Base-by-base conservation (phyloP, 352 stramenopile species). In the Phytophthora cryptogea region DNA sequence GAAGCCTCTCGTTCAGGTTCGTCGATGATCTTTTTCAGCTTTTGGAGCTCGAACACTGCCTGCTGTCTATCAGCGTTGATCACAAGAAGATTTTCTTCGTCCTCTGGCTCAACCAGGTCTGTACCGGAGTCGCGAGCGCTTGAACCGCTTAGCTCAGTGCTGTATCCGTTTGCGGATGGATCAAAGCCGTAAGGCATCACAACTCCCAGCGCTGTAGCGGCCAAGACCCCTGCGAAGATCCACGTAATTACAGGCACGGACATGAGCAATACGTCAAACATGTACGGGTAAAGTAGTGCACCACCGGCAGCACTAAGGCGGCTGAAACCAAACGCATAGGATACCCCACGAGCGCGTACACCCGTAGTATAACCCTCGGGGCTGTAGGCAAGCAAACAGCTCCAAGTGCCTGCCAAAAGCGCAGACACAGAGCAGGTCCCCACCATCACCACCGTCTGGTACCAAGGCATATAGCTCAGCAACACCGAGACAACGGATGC, bases 211-310 rank as follows among this genome's bases (percentile, higher is more conserved):
- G 65, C 66, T 5, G 54, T 56, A 17, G 45, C 40, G 17, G 39
- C 51, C 36, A 74, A 42, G 10, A 60, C 14, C 16, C 55, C 61
- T 4, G 61, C 66, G 39, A 74, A 74, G 10, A 68, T 44, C 66
- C 66, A 74, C n/a, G 55, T 62, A 30, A 74, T 62, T 17, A 35
- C 36, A 28, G 40, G 43, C 42, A 71, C 57, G 10, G 66, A 74
- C 66, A 71, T 52, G 8, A 68, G 28, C 66, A 61, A 71, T 46
- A 71, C 61, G 27, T 71, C 62, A 30, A 68, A 74, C 61, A 74
- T 70, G 46, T 66, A 62, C 33, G 66, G 62, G 28, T 68, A 74
- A n/a, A 74, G 43, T 14, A 70, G 13, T 1, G 51, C 54, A 35
- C 66, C 61, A 20, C 52, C 46, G 14, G 60, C 31, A n/a, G 53